Base-by-base conservation (phyloP, 2,329 filamentous ascomycete genomes). In the Metarhizium robertsii region DNA sequence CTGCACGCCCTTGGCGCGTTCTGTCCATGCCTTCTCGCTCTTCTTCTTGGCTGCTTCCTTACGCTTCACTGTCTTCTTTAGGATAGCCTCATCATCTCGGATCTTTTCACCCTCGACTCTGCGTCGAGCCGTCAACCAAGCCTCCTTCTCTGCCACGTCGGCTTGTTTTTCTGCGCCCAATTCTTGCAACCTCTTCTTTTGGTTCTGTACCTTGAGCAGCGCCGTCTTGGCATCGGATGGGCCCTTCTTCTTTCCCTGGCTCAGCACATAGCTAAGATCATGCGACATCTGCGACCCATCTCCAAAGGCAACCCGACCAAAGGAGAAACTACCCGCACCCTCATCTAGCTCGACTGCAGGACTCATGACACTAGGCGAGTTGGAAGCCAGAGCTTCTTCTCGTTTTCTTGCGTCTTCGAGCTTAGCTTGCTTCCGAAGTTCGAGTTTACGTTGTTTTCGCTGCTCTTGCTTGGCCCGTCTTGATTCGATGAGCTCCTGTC, bases 41-140 rank as follows among this genome's bases (percentile, higher is more conserved):
- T 94, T 95, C 73, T 86, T 87, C 83, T 96, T 97, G 53, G 81
- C 77, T 62, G 86, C 84, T 65, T 96, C 90, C 75, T 96, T 95
- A 62, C 92, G 85, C 80, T 96, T 96, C 61, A 97, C 77, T 0
- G 92, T 88, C 78, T 96, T 96, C 79, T 96, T 96, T 32, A 99
- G 79, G 55, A 96, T 74, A 49, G 81, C 84, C 60, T 90, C 90
- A 69, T 96, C 90, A 66, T 97, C 91, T 58, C 84, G 85, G 38
- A 96, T 86, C 67, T 90, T 88, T 67, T 96, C 92, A 51, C 94
- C 94, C 69, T 95, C 89, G 1, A 87, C 90, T 29, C 88, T 85
- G 71, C 90, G 90, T 71, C 92, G 87, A 2, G 94, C 94, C 50
- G 88, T 92, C 57, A 96, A 78, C 94, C 94, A 99, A 56, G 86